These are phyloP conservation scores for Trametes coccinea DNA, from an alignment of 768 basidiomycete species.

Conservation along the genomic window DNA sequence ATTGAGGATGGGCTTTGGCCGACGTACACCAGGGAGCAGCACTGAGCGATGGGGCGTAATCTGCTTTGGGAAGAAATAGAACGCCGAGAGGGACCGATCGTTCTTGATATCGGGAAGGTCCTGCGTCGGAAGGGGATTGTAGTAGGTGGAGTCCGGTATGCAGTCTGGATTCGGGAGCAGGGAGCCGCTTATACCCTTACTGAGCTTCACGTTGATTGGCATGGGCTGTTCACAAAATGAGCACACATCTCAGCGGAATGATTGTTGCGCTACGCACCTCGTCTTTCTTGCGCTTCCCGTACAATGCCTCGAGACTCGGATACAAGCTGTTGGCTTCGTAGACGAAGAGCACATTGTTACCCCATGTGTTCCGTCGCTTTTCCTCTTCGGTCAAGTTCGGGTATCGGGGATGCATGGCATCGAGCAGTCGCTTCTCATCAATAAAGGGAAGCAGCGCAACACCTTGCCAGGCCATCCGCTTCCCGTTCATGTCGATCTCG, in stretches of 20 bases:
- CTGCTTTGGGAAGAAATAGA: slow-evolving; percentile 90
- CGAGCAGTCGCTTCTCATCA: slow-evolving; percentile 77
- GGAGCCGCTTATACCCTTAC: slow-evolving; percentile 78
- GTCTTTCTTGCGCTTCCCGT: slow-evolving; percentile 82
- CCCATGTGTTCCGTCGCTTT: slow-evolving; percentile 79
- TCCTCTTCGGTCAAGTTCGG: slow-evolving; percentile 77
- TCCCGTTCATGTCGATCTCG: slow-evolving; percentile 99
- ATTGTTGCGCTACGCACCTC: slow-evolving; percentile 53
- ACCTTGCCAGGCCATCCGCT: slow-evolving; percentile 99
- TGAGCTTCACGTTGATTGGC: slow-evolving; percentile 63
- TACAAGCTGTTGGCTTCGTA: slow-evolving; percentile 84
- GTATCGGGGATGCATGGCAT: slow-evolving; percentile 74
- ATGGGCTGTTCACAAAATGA: slow-evolving; percentile 56
- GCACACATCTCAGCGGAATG: slow-evolving; percentile 1
- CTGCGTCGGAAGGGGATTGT: slow-evolving; percentile 62
- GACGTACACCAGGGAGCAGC: slow-evolving; percentile 71
- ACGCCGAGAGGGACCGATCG: slow-evolving; percentile 83
- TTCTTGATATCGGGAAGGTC: slow-evolving; percentile 78
- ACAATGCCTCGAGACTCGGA: slow-evolving; percentile 83
- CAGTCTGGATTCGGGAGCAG: slow-evolving; percentile 84
- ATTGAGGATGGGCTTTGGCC: slow-evolving; percentile 59
- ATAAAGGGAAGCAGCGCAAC: slow-evolving; percentile 97
- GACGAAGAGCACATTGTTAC: slow-evolving; percentile 80
- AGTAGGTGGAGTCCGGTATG: slow-evolving; percentile 90
- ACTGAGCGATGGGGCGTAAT: slow-evolving; percentile 81